Percentiles rank a stretch among this genome's conserved stretches.
Conservation (phyloP, 2,329 filamentous ascomycete species). For the Helicocarpus griseus region DNA sequence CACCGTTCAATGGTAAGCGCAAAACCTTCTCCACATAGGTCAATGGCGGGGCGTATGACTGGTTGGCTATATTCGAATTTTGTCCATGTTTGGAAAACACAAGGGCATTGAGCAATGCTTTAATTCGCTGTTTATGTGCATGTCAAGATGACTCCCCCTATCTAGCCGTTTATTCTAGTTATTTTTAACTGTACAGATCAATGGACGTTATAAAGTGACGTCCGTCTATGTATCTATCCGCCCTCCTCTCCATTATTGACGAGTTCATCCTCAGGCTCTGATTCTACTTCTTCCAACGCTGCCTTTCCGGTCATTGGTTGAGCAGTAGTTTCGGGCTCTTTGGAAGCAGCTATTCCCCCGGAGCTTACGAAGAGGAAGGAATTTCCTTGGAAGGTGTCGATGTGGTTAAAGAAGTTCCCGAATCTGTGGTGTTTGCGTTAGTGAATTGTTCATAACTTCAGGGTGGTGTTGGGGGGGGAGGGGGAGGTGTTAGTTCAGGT, state of each 20-base stretch:
- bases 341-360: conserved; percentile 44
- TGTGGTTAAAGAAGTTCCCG: conserved; percentile 67
- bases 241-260: conserved; percentile 15
- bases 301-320: conserved; percentile 17
- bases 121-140: too few species aligned
- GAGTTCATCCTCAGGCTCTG: conserved; percentile 16
- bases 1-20: too few species aligned
- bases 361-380: conserved; percentile 69
- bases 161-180: too few species aligned
- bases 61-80: too few species aligned
- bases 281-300: conserved; percentile 22
- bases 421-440: conserved; percentile 44
- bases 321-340: conserved; percentile 6
- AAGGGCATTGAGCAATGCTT: too few species aligned
- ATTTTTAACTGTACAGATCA: too few species aligned
- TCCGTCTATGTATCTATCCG: conserved; percentile 6
- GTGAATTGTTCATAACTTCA: background rate
- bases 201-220: too few species aligned
- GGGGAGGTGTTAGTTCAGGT: background rate
- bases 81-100: too few species aligned
- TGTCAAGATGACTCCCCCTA: too few species aligned
- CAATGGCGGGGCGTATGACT: too few species aligned
- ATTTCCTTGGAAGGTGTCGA: conserved; percentile 62
- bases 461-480: too few species aligned
- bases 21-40: too few species aligned